phyloP scores from a whole-genome alignment of 148 eudicot genomes.

The Beta vulgaris region DNA sequence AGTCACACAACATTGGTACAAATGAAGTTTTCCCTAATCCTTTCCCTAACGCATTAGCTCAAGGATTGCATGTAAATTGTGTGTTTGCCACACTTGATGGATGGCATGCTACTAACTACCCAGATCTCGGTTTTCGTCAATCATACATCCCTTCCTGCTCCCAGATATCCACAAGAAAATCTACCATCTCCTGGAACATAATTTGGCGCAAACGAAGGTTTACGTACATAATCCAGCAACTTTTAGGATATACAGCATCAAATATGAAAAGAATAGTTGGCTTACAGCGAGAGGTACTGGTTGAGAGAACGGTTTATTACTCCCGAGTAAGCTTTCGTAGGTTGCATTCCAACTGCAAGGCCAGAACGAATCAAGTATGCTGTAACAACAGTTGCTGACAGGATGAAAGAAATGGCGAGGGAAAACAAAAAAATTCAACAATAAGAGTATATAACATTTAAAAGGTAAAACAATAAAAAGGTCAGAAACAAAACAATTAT shows the following conservation, averaged over 20 bases:
- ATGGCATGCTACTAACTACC: slow-evolving; percentile 2
- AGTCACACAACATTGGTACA: slow-evolving; percentile 1
- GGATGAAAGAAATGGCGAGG: background rate
- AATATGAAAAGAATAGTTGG: slow-evolving; percentile 10
- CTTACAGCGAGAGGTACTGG: slow-evolving; percentile 83
- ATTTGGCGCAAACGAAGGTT: background rate
- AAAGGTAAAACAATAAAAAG: background rate
- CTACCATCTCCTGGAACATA: slow-evolving; percentile 68
- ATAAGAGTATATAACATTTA: background rate
- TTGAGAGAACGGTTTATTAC: slow-evolving; percentile 62
- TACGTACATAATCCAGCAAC: too few relatives aligned
- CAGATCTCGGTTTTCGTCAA: slow-evolving; percentile 30
- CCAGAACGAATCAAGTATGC: slow-evolving; percentile 34
- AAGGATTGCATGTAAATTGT: background rate
- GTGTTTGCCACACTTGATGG: background rate
- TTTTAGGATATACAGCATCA: too few relatives aligned
- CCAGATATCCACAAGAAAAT: slow-evolving; percentile 83
- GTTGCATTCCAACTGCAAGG: slow-evolving; percentile 74
- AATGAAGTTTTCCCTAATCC: slow-evolving; percentile 3
- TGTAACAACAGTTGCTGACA: slow-evolving; percentile 27
- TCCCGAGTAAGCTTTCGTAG: slow-evolving; percentile 70
- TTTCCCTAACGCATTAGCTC: background rate
- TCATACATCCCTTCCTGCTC: slow-evolving; percentile 87
- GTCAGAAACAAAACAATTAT: background rate
- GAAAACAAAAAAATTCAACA: background rate